phyloP scores from a whole-genome alignment of 2,329 filamentous ascomycete species.

The Pezizomycotina sp. region DNA sequence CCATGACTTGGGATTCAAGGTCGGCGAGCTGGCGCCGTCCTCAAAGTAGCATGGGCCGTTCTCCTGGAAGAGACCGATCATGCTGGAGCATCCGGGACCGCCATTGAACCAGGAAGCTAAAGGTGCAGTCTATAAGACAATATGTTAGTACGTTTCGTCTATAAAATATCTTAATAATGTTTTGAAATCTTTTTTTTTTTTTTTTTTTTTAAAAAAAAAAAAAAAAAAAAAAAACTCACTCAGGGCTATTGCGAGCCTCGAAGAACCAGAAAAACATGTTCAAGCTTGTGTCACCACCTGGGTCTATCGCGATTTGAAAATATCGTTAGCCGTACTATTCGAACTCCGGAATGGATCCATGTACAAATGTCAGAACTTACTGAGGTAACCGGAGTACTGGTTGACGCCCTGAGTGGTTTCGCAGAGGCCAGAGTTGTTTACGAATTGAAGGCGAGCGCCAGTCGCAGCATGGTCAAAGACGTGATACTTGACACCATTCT shows the following conservation, averaged over 20 bases:
- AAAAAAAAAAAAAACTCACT: constrained; percentile 36
- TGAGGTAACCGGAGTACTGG: constrained; percentile 38
- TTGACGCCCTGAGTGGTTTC: constrained; percentile 37
- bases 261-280: too few relatives aligned
- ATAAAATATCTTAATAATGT: constrained; percentile 32
- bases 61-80: constrained; percentile 32
- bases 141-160: constrained; percentile 12
- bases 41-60: constrained; percentile 33
- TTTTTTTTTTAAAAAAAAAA: not conserved
- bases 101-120: constrained; percentile 35
- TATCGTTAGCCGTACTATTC: too few relatives aligned
- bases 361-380: too few relatives aligned
- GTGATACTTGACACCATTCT: constrained; percentile 31
- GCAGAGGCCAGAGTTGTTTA: constrained; percentile 37
- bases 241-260: constrained; percentile 35
- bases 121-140: constrained; percentile 28
- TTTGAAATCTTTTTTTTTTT: too few relatives aligned
- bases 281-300: too few relatives aligned
- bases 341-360: too few relatives aligned
- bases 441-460: constrained; percentile 33
- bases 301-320: too few relatives aligned
- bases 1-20: constrained; percentile 33
- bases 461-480: constrained; percentile 37
- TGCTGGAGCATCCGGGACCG: constrained; percentile 33
- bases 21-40: constrained; percentile 31